These are phyloP conservation scores for Elymus sibiricus DNA, from an alignment of 176 grass and related monocot genomes.

Conservation along the genomic window DNA sequence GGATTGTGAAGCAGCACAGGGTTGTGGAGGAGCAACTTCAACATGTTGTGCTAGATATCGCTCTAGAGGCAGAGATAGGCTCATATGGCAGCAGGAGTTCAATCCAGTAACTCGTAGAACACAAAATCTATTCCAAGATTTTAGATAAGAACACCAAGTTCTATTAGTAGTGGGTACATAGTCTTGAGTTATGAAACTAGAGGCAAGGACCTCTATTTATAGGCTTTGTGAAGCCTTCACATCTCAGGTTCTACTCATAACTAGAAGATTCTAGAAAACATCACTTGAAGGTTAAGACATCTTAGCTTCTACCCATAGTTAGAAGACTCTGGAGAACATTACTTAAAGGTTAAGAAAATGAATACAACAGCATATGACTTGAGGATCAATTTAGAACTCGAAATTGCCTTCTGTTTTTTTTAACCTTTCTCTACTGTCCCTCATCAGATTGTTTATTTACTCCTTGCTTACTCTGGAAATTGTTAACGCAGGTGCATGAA, in stretches of 20 bases:
- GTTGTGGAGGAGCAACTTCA: background rate
- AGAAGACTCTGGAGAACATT: background rate
- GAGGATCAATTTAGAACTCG: background rate
- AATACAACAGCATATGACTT: background rate
- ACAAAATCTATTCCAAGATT: background rate
- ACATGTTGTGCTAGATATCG: background rate
- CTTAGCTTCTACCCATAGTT: background rate
- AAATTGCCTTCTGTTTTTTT: background rate
- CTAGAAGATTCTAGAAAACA: background rate
- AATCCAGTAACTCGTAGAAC: background rate
- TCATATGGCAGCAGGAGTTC: background rate
- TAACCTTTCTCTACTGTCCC: background rate
- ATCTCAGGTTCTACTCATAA: background rate
- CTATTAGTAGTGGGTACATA: background rate
- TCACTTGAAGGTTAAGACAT: background rate
- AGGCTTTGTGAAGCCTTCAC: background rate
- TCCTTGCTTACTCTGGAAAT: conserved; percentile 24
- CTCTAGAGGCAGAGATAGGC: background rate
- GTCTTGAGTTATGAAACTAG: background rate
- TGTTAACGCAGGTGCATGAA: conserved; percentile 82
- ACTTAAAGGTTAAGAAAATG: background rate
- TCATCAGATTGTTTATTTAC: conserved; percentile 5
- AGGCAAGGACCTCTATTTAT: background rate
- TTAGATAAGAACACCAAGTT: background rate
- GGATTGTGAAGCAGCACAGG: background rate